These are phyloP conservation scores for Emmonsiellopsis sp. DNA, from an alignment of 2,329 filamentous ascomycete genomes.

Conservation along the genomic window DNA sequence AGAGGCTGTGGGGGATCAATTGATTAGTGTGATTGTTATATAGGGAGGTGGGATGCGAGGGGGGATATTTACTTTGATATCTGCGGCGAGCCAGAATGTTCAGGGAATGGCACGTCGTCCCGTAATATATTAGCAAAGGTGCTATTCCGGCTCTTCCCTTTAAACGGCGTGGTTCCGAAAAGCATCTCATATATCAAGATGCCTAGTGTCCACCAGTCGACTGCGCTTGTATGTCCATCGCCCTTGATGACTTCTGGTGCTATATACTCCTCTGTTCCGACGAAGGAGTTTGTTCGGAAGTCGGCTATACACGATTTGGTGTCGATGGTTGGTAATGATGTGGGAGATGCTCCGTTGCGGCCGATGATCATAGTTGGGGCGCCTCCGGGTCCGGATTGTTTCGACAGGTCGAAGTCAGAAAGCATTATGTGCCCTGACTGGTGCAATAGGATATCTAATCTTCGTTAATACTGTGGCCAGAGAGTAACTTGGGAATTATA, in stretches of 20 bases:
- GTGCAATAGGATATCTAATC: constrained; percentile 82
- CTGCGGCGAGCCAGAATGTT: constrained; percentile 71
- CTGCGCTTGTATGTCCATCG: constrained; percentile 93
- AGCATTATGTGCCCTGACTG: constrained; percentile 99
- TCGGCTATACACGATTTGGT: constrained; percentile 97
- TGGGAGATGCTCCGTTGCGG: constrained; percentile 76
- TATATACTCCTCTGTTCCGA: constrained; percentile 98
- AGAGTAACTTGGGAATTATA: background rate
- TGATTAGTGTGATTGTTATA: background rate
- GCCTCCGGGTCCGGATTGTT: constrained; percentile 92
- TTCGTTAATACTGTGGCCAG: background rate
- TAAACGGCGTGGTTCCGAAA: constrained; percentile 96
- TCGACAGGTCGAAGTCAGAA: constrained; percentile 96
- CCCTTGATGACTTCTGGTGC: constrained; percentile 98
- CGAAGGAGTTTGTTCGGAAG: constrained; percentile 97
- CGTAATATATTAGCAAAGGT: constrained; percentile 96
- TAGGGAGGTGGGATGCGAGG: background rate
- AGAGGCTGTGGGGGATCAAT: constrained; percentile 53
- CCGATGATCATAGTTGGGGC: constrained; percentile 97
- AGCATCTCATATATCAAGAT: constrained; percentile 99
- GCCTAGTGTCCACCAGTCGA: constrained; percentile 98
- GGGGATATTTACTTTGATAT: constrained; percentile 71
- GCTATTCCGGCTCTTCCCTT: constrained; percentile 96
- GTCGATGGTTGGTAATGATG: constrained; percentile 89
- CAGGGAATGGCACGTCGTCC: constrained; percentile 93